These are phyloP conservation scores for Botrytis cinerea DNA, from an alignment of 2,329 filamentous ascomycete species.

Conservation along the genomic window DNA sequence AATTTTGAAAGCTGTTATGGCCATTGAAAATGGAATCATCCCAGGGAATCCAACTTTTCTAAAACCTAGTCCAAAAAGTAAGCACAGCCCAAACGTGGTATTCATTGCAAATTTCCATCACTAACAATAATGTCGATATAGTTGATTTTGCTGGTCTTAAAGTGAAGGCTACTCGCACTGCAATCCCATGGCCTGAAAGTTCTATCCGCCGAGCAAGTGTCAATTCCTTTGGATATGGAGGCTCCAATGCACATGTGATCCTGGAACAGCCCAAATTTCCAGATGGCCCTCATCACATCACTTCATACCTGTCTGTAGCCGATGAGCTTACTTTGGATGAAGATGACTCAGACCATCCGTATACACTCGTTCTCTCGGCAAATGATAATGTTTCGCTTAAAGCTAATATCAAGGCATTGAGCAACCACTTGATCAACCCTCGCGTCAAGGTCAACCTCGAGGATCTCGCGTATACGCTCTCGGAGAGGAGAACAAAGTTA, in stretches of 20 bases:
- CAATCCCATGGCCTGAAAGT: slow-evolving; percentile 27
- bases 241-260: slow-evolving; percentile 38
- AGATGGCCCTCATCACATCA: neutral
- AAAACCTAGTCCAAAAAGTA: slow-evolving; percentile 39
- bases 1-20: slow-evolving; percentile 45
- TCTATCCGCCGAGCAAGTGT: slow-evolving; percentile 50
- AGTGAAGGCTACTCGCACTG: slow-evolving; percentile 30
- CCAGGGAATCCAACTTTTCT: slow-evolving; percentile 47
- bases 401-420: slow-evolving; percentile 10
- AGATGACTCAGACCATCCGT: neutral
- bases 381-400: slow-evolving; percentile 24
- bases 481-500: slow-evolving; percentile 30
- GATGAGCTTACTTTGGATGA: slow-evolving; percentile 20
- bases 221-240: slow-evolving; percentile 38
- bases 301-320: neutral
- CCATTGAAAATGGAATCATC: slow-evolving; percentile 46
- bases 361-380: slow-evolving; percentile 18
- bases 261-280: neutral
- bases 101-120: neutral
- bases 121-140: neutral
- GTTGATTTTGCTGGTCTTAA: slow-evolving; percentile 40
- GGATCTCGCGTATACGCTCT: slow-evolving; percentile 37
- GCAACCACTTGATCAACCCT: slow-evolving; percentile 23
- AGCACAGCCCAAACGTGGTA: neutral
- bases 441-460: slow-evolving; percentile 3